Conservation (phyloP, 176 grass and related monocot genomes). For the Oryza glumipatula region DNA sequence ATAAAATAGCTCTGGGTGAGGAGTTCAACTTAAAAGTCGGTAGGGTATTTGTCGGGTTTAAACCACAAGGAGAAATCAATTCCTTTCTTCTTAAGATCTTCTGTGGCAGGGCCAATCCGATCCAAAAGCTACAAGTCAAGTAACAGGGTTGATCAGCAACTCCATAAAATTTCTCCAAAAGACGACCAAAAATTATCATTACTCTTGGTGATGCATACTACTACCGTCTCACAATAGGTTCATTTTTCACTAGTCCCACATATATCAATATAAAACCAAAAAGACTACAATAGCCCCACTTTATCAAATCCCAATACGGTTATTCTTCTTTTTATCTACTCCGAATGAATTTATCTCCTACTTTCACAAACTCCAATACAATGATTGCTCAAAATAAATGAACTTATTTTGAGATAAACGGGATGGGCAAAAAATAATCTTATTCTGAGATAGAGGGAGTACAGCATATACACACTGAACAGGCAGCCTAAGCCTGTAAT, state of each 20-base stretch:
- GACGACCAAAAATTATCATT: slow-evolving; percentile 21
- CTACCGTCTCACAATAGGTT: neutral
- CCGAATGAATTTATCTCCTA: no score
- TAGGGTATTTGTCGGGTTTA: slow-evolving; percentile 75
- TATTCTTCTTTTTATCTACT: no score
- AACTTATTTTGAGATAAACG: no score
- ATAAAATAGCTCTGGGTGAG: slow-evolving; percentile 14
- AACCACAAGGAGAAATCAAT: slow-evolving; percentile 96
- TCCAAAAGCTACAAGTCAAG: slow-evolving; percentile 75
- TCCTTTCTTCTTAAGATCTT: slow-evolving; percentile 94
- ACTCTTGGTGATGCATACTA: neutral
- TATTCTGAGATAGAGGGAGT: no score
- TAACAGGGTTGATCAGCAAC: slow-evolving; percentile 22
- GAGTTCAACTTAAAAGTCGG: slow-evolving; percentile 61
- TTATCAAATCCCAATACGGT: no score
- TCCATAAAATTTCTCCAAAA: neutral
- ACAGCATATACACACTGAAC: neutral
- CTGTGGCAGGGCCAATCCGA: slow-evolving; percentile 77
- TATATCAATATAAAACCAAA: no score
- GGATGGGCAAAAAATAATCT: no score
- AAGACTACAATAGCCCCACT: no score
- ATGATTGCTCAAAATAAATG: no score
- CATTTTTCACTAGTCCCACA: no score
- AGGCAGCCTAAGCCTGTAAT: neutral
- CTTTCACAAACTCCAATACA: no score